phyloP scores from a whole-genome alignment of 495 filamentous ascomycete genomes.

The Rhypophila decipiens region DNA sequence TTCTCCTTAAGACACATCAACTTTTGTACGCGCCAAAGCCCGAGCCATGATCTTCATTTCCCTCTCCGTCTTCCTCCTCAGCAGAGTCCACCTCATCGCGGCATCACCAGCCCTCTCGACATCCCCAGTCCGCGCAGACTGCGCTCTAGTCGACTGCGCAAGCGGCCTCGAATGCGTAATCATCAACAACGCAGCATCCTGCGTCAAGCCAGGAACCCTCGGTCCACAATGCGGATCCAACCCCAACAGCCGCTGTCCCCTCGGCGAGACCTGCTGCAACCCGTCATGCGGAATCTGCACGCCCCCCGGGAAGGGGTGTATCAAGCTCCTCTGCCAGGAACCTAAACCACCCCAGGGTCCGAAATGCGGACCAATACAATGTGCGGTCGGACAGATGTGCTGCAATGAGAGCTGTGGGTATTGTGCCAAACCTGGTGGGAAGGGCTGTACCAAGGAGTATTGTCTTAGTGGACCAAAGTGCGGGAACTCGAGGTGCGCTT shows the following conservation, averaged over 20 bases:
- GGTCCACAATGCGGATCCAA: no score
- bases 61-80: neutral
- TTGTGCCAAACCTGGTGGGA: slow-evolving; percentile 1
- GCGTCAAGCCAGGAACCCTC: no score
- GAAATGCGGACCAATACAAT: neutral
- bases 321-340: slow-evolving; percentile 2
- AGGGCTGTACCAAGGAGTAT: slow-evolving; percentile 6
- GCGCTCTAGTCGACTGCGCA: no score
- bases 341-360: neutral
- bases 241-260: no score
- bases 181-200: no score
- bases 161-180: no score
- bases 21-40: neutral
- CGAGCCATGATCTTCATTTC: neutral
- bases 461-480: neutral
- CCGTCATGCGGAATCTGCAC: no score
- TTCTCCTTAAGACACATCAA: neutral
- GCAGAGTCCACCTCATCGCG: no score
- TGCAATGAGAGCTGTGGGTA: slow-evolving; percentile 7
- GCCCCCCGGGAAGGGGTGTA: no score
- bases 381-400: neutral
- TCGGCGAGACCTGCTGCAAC: no score
- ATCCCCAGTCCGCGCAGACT: no score
- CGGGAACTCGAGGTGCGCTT: neutral
- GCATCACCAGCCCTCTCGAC: no score